Percentiles rank a stretch among this genome's conserved stretches.
These are phyloP conservation scores for Aspergillus eucalypticola DNA, from an alignment of 2,329 filamentous ascomycete species.

Conservation along the genomic window DNA sequence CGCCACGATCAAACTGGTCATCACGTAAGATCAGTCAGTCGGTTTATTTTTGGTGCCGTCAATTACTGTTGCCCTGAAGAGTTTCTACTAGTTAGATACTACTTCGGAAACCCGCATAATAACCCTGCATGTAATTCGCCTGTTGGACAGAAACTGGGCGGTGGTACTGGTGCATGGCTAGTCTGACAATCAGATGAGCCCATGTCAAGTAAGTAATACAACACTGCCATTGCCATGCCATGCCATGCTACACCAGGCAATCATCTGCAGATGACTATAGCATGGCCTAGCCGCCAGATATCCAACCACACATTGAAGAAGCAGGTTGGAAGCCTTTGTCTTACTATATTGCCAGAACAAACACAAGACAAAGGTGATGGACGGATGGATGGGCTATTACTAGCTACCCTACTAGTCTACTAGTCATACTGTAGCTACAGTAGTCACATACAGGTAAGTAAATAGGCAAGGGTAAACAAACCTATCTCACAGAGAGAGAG, in stretches of 20 bases:
- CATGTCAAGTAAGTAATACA: background rate
- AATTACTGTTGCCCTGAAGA: background rate
- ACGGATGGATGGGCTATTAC: background rate
- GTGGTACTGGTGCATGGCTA: background rate
- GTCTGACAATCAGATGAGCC: background rate
- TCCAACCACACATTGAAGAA: background rate
- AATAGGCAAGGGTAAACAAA: background rate
- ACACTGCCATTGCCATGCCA: background rate
- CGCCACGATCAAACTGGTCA: background rate
- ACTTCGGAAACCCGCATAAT: constrained; percentile 7
- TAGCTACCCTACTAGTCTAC: background rate
- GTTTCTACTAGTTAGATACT: background rate
- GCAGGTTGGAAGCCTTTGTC: constrained; percentile 1
- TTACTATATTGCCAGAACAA: background rate
- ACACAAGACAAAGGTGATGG: background rate
- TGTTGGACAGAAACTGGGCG: background rate
- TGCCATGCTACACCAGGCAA: background rate
- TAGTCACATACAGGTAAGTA: background rate
- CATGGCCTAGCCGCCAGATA: background rate
- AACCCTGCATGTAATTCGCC: constrained; percentile 4
- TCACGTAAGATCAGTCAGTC: background rate
- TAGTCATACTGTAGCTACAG: background rate
- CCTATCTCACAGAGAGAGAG: background rate
- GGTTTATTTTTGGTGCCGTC: background rate
- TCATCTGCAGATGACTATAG: background rate